Base-by-base conservation (phyloP, 768 basidiomycete species). In the Termitomyces sp. region DNA sequence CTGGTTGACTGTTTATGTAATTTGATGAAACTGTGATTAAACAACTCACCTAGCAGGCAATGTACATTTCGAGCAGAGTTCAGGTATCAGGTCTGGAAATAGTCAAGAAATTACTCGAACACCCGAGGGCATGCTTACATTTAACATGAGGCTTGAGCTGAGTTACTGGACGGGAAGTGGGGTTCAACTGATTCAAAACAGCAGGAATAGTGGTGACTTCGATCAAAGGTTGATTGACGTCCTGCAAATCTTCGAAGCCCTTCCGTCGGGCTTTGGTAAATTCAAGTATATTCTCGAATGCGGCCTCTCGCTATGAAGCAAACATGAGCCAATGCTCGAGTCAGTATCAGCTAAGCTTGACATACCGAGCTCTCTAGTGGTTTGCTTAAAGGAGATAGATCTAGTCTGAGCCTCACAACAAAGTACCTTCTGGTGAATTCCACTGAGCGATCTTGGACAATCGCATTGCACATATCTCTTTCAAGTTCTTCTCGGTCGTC, bases 401-500 rank as follows among this genome's bases (percentile, higher is more conserved):
- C 92, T 22, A 64, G 71, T 51, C 90, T 75, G 32, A 92, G 68
- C 43, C 68, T 71, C 27, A 81, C 66, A 20, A 79, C 80, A 63
- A 78, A 79, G 66, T 87, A 92, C 46, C 90, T 78, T 58, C 86
- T 75, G 2, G 89, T 90, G 64, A 86, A 89, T 65, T 90, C 89
- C n/a, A 83, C 81, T 72, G 76, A 77, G 57, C 90, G 77, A 63
- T 93, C 91, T 69, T 91, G 88, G 34, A 94, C 73, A 22, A 94
- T 73, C 26, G 84, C 80, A 63, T 91, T 88, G 50, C 76, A 65
- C 20, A 87, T 68, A 49, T 79, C 82, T 37, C 74, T 69, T 32
- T 76, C 72, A 22, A 81, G 64, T 8, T 69, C 65, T 53, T 75
- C 70, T 14, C 73, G 34, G 16, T 67, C 63, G 7, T 72, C 71